These are phyloP conservation scores for Arthrinium phaeospermum DNA, from an alignment of 2,329 filamentous ascomycete genomes.

Conservation along the genomic window DNA sequence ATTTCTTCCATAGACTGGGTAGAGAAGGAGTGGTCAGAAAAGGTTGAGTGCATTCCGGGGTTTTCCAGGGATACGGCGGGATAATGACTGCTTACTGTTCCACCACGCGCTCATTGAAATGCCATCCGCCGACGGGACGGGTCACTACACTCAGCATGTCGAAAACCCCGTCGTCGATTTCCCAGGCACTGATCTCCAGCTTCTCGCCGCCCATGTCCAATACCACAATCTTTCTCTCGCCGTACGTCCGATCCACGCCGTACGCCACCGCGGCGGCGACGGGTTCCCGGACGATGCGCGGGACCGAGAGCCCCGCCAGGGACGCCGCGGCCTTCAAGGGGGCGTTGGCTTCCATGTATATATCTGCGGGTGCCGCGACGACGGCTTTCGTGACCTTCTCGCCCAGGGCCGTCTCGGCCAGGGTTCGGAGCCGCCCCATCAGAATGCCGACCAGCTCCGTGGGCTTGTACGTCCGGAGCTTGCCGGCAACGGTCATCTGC, in stretches of 20 bases:
- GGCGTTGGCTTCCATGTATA: neutral
- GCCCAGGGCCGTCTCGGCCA: neutral
- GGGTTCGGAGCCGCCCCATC: neutral
- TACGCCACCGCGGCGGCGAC: neutral
- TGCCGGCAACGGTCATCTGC: neutral
- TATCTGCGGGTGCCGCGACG: neutral
- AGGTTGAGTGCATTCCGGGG: neutral
- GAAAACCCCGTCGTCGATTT: neutral
- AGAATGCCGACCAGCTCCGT: neutral
- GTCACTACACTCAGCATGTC: neutral
- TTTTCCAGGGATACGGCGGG: neutral
- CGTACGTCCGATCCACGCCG: neutral
- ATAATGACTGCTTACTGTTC: neutral
- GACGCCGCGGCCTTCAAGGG: neutral
- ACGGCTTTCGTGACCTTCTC: neutral
- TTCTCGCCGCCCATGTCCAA: neutral
- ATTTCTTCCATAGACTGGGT: neutral
- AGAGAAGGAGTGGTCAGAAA: neutral
- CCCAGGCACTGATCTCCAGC: neutral
- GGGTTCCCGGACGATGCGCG: neutral
- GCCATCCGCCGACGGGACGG: neutral
- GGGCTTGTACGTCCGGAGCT: neutral
- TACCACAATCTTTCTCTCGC: neutral
- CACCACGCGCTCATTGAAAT: neutral
- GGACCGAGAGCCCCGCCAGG: neutral